A percentile compares a stretch with the other conserved stretches of the same genome.
phyloP scores from a whole-genome alignment of 352 stramenopile genomes.

The Phytophthora chlamydospora region DNA sequence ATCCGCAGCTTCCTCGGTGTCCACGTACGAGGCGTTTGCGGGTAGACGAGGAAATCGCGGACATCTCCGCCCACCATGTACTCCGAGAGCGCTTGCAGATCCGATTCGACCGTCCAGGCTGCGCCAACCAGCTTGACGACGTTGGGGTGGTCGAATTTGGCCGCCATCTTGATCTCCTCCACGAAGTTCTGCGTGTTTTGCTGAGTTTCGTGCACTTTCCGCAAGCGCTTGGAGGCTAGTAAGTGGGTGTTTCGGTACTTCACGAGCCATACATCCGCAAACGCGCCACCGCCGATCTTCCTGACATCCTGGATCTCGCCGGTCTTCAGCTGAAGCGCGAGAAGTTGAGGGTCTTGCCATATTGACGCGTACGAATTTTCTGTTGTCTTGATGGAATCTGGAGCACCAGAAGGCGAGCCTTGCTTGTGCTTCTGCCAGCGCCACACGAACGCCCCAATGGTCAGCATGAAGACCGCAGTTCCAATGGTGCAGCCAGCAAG shows the following conservation, averaged over 20 bases:
- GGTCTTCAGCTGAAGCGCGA: conserved; percentile 39
- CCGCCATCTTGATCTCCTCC: conserved; percentile 54
- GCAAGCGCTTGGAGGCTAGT: conserved; percentile 47
- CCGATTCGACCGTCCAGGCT: conserved; percentile 46
- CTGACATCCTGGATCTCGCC: conserved; percentile 55
- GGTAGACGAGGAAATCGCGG: conserved; percentile 35
- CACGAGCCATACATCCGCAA: conserved; percentile 50
- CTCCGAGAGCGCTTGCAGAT: conserved; percentile 60
- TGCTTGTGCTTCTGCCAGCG: conserved; percentile 12
- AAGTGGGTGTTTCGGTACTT: conserved; percentile 40
- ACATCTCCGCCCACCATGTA: conserved; percentile 65
- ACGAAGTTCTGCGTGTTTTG: conserved; percentile 45
- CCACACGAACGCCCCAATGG: conserved; percentile 12
- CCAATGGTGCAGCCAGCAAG: conserved; percentile 21
- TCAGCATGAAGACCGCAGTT: conserved; percentile 10
- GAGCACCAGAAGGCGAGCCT: neutral
- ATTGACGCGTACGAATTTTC: conserved; percentile 20
- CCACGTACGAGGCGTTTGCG: conserved; percentile 31
- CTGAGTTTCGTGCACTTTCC: conserved; percentile 22
- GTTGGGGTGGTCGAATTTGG: conserved; percentile 47
- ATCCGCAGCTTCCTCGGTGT: conserved; percentile 27
- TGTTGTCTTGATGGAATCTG: neutral
- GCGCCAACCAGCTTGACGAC: conserved; percentile 51
- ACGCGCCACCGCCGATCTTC: conserved; percentile 48
- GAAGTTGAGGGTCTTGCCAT: conserved; percentile 49